Evolutionary conservation across 352 stramenopile genomes (phyloP), one percentile per base, ranked within the genome.

Genomic region (Phytophthora palmivora): DNA sequence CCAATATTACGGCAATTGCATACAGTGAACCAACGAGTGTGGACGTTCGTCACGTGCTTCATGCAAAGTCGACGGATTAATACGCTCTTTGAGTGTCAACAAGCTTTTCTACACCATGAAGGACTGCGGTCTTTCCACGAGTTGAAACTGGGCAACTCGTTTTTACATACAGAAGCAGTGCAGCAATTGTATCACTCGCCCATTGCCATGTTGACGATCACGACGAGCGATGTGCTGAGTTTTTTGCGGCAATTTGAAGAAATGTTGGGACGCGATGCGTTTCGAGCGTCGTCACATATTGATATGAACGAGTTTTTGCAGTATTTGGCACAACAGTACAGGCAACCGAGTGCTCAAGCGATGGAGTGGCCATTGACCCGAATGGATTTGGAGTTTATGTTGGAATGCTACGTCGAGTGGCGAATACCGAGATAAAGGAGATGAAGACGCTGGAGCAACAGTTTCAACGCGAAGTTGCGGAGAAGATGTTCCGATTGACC

Each of bases 31-130:
- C 80, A 91, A 73, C 81, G 85, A 15, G 71, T 94, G 52, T 94
- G 85, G 85, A 89, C 70, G 10, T 94, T 94, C 32, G 80, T 91
- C 44, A 89, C 83, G 14, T 91, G 83, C 57, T 94, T 84, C 58
- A 72, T 82, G 49, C 83, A 92, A 45, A 87, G 77, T 37, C 81
- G 83, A 8, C 83, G 83, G 32, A 59, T 94, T 42, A 76, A 92
- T 51, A 94, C 85, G 45, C 70, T 94, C 14, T 88, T 68, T 44
- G 85, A 94, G 68, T 94, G 85, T 51, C 82, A 88, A 30, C 52
- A 78, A 24, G 70, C 78, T 15, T 91, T 94, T 30, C 52, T 92
- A 15, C 55, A 76, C 36, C 78, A 92, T 33, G 85, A 94, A 72
- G 78, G 79, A 37, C 72, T 94, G 18, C 68, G 56, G 6, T 71